Base-by-base conservation (phyloP, 495 filamentous ascomycete species). In the Daldinia vernicosa region DNA sequence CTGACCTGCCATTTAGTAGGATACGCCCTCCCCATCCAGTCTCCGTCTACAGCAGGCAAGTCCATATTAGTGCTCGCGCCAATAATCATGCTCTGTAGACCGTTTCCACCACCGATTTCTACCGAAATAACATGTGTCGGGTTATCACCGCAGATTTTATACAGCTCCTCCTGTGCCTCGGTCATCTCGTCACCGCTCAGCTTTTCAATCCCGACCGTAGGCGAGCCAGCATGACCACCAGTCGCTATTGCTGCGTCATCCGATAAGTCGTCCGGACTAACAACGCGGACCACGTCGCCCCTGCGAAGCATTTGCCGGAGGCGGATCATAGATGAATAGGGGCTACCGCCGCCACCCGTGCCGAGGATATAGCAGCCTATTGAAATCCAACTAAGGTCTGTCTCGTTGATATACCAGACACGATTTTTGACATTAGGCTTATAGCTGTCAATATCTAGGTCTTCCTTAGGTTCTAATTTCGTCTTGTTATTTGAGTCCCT, bases 361-460 rank as follows among this genome's bases (percentile, higher is more conserved):
- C 88, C 89, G 14, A 91, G 84, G 60, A 91, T 84, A 64, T 88
- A 87, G 69, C 86, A 87, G 1, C 89, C 89, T 24, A 81, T 83
- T 1, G 84, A 78, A 22, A 91, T 85, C 78, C 85, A 91, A 12
- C 74, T 43, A 5, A 90, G 79, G 74, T 91, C 88, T 0, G 83
- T 85, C 50, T 86, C 80, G 39, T 78, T 79, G 61, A 89, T 63
- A 76, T 85, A 80, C 88, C 87, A 89, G 43, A 85, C 75, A 37
- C 84, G 83, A 19, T 84, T 78, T 57, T 73, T 75, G 15, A 89
- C 82, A 7, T 71, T 76, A 0, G 88, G 88, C 32, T 68, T 80
- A 70, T 89, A 90, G 1, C 71, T 79, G 5, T 76, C 66, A 15
- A 87, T 79, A 51, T 89, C 81, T 1, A 86, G 43, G 2, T 78